These are phyloP conservation scores for Cairneyella variabilis DNA, from an alignment of 495 filamentous ascomycete species.

Conservation along the genomic window DNA sequence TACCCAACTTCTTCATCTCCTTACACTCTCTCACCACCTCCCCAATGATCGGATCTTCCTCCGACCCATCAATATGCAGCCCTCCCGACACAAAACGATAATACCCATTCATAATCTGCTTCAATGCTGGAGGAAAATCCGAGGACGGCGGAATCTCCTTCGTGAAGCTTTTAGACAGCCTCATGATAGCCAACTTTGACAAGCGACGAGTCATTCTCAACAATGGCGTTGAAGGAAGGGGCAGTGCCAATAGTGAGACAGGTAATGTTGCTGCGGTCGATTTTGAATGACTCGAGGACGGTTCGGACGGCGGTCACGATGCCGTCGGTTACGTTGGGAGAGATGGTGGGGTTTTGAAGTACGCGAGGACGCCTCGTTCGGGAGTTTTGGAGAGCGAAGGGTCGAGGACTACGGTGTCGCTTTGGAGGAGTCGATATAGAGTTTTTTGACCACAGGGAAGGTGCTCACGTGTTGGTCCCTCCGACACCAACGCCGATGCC, in stretches of 20 bases:
- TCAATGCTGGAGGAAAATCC: slow-evolving; percentile 32
- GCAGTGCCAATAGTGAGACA: slow-evolving; percentile 53
- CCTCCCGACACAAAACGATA: slow-evolving; percentile 34
- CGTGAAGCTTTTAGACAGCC: slow-evolving; percentile 38
- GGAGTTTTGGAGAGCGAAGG: slow-evolving; percentile 2
- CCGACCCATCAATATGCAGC: slow-evolving; percentile 34
- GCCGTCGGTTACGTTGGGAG: slow-evolving; percentile 37
- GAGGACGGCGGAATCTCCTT: slow-evolving; percentile 42
- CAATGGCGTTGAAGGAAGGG: slow-evolving; percentile 61
- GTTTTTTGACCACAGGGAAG: neutral
- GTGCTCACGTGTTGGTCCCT: slow-evolving; percentile 15
- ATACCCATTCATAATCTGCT: slow-evolving; percentile 31
- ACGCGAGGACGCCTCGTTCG: slow-evolving; percentile 19
- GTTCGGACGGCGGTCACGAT: slow-evolving; percentile 34
- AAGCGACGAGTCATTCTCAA: slow-evolving; percentile 49
- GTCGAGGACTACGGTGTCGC: slow-evolving; percentile 13
- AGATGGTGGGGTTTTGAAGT: slow-evolving; percentile 29
- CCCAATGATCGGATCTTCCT: slow-evolving; percentile 44
- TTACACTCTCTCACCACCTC: slow-evolving; percentile 35
- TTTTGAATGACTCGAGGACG: slow-evolving; percentile 28
- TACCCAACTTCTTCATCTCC: slow-evolving; percentile 39
- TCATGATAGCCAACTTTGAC: slow-evolving; percentile 39
- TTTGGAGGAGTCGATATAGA: neutral
- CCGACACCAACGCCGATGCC: slow-evolving; percentile 16
- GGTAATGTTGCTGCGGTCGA: slow-evolving; percentile 26